phyloP scores from a whole-genome alignment of 83 land plant species.

The Thuja plicata region DNA sequence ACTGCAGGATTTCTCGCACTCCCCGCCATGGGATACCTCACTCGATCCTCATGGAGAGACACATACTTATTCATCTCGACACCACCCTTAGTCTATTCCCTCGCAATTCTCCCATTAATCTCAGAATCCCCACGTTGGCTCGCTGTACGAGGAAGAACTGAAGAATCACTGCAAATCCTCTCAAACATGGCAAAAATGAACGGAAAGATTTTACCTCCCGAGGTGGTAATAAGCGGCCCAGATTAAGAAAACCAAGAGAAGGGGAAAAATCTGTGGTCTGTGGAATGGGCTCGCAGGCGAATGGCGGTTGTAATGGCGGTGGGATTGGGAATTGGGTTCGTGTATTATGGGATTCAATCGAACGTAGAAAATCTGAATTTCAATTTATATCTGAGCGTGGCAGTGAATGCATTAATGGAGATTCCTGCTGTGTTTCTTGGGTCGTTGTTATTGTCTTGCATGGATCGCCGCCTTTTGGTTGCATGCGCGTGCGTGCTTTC shows the following conservation, averaged over 20 bases:
- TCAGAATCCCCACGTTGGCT: constrained; percentile 77
- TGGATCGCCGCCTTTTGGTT: constrained; percentile 25
- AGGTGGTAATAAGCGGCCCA: constrained; percentile 10
- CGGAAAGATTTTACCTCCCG: constrained; percentile 25
- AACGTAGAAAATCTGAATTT: constrained; percentile 45
- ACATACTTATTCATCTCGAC: constrained; percentile 44
- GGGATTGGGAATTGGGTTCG: constrained; percentile 40
- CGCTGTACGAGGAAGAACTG: constrained; percentile 33
- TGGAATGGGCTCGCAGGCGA: constrained; percentile 24
- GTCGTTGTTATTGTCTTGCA: constrained; percentile 25
- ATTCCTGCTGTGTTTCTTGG: constrained; percentile 40
- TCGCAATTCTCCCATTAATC: constrained; percentile 45
- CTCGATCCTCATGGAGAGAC: constrained; percentile 47
- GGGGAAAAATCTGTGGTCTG: constrained; percentile 16
- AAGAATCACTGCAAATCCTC: constrained; percentile 52
- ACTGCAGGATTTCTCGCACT: constrained; percentile 39
- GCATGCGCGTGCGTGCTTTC: constrained; percentile 8
- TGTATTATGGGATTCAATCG: constrained; percentile 50
- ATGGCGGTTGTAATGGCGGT: constrained; percentile 26
- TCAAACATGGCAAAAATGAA: constrained; percentile 48
- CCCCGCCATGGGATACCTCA: constrained; percentile 40
- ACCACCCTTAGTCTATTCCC: constrained; percentile 40
- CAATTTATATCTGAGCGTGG: constrained; percentile 37
- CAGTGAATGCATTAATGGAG: constrained; percentile 44
- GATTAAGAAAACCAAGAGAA: neutral